phyloP scores from a whole-genome alignment of 139 green algal genomes.

The Chlorella sp. region DNA sequence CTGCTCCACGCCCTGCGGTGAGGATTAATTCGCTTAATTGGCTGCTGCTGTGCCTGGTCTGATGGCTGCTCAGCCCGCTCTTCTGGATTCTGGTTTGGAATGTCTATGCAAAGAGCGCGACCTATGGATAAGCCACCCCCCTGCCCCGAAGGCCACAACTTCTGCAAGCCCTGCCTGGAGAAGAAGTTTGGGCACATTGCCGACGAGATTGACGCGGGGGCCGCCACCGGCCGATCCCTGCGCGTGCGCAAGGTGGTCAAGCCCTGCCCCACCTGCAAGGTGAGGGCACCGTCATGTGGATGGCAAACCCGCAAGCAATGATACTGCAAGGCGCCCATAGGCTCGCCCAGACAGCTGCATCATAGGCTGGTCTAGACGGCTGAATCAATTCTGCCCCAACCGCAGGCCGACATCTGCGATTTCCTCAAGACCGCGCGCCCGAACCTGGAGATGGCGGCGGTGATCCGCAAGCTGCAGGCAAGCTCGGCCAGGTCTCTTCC shows the following conservation, averaged over 20 bases:
- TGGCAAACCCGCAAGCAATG: too few species aligned
- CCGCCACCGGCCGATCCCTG: conserved; percentile 52
- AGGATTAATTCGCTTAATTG: too few species aligned
- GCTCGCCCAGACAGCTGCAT: too few species aligned
- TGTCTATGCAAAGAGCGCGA: too few species aligned
- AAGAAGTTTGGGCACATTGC: conserved; percentile 63
- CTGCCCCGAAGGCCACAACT: conserved; percentile 76
- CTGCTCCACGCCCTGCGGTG: conserved; percentile 83
- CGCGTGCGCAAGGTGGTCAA: conserved; percentile 78
- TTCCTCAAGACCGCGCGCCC: conserved; percentile 76
- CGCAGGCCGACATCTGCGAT: conserved; percentile 82
- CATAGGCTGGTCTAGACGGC: too few species aligned
- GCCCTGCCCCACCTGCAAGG: conserved; percentile 64
- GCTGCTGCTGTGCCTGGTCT: too few species aligned
- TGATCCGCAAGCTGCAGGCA: conserved; percentile 73
- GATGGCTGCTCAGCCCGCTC: too few species aligned
- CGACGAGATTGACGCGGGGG: conserved; percentile 32
- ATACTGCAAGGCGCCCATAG: too few species aligned
- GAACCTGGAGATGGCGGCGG: conserved; percentile 74
- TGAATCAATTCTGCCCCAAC: background rate
- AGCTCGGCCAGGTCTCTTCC: too few species aligned
- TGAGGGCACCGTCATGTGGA: too few species aligned
- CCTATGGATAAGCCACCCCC: background rate
- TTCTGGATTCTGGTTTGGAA: too few species aligned
- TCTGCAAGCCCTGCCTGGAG: conserved; percentile 92